phyloP scores from a whole-genome alignment of 2,329 filamentous ascomycete species.

The Colletotrichum karsti region DNA sequence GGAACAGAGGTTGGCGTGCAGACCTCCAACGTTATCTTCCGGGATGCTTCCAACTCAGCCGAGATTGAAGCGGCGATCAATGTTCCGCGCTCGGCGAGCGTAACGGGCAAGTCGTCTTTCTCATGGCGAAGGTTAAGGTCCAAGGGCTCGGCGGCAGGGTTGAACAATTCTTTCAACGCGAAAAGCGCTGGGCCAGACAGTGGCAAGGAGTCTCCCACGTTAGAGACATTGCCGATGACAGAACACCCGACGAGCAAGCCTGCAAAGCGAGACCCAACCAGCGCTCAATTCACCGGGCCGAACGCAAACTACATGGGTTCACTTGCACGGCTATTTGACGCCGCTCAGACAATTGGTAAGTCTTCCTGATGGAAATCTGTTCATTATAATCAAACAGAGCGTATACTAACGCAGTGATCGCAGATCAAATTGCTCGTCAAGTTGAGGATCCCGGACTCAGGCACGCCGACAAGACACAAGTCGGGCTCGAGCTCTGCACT shows the following conservation, averaged over 20 bases:
- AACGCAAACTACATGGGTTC: slow-evolving; percentile 92
- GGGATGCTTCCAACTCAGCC: slow-evolving; percentile 64
- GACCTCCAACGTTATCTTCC: slow-evolving; percentile 77
- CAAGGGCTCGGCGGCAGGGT: slow-evolving; percentile 80
- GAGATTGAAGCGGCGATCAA: slow-evolving; percentile 53
- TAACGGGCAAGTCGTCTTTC: slow-evolving; percentile 79
- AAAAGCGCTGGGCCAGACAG: slow-evolving; percentile 43
- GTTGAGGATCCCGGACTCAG: slow-evolving; percentile 94
- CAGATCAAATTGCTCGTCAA: slow-evolving; percentile 95
- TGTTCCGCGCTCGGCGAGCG: slow-evolving; percentile 65
- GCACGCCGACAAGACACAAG: slow-evolving; percentile 91
- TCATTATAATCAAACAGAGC: not conserved
- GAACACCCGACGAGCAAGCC: slow-evolving; percentile 70
- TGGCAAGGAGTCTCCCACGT: slow-evolving; percentile 65
- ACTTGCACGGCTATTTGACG: slow-evolving; percentile 90
- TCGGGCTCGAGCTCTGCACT: slow-evolving; percentile 92
- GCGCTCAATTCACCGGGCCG: slow-evolving; percentile 80
- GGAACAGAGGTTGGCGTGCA: slow-evolving; percentile 93
- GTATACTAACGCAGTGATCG: not conserved
- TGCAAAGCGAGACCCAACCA: slow-evolving; percentile 74
- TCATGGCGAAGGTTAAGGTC: slow-evolving; percentile 91
- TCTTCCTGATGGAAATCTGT: slow-evolving; percentile 26
- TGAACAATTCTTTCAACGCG: slow-evolving; percentile 57
- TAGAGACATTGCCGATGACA: slow-evolving; percentile 84
- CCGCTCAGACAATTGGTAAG: slow-evolving; percentile 90